phyloP scores from a whole-genome alignment of 495 filamentous ascomycete species.

The Paragyromitra xinjiangensis region DNA sequence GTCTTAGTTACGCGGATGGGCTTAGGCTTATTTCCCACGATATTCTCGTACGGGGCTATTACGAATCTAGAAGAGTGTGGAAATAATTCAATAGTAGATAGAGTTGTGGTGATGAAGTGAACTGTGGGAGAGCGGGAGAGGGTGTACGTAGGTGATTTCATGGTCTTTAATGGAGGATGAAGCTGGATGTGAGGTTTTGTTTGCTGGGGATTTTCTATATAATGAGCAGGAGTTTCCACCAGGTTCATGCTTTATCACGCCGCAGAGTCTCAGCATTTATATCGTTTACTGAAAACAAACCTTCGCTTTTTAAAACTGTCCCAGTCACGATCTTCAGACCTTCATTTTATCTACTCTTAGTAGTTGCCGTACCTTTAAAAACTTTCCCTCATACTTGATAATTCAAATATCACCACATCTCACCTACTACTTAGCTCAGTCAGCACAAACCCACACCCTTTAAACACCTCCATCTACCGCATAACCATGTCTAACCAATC shows the following conservation, averaged over 20 bases:
- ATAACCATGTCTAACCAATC: not conserved
- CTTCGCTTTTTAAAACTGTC: too few species aligned
- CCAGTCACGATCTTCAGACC: not conserved
- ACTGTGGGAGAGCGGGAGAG: not conserved
- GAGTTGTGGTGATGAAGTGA: not conserved
- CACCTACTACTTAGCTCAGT: not conserved
- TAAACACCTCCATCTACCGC: not conserved
- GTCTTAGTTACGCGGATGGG: not conserved
- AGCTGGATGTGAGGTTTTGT: not conserved
- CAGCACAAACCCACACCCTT: not conserved
- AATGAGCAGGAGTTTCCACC: not conserved
- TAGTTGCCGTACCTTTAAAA: not conserved
- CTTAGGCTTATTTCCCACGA: not conserved
- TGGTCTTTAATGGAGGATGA: not conserved
- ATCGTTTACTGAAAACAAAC: too few species aligned
- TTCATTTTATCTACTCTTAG: not conserved
- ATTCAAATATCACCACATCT: not conserved
- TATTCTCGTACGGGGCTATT: not conserved
- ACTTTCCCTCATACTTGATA: not conserved
- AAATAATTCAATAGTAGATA: not conserved
- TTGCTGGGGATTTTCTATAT: not conserved
- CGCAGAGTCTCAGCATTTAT: too few species aligned
- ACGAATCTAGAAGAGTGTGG: not conserved
- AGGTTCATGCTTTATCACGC: not conserved
- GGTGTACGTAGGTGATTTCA: not conserved